A percentile compares a stretch with the other conserved stretches of the same genome.
phyloP scores from a whole-genome alignment of 148 eudicot species.

The Fagopyrum esculentum region DNA sequence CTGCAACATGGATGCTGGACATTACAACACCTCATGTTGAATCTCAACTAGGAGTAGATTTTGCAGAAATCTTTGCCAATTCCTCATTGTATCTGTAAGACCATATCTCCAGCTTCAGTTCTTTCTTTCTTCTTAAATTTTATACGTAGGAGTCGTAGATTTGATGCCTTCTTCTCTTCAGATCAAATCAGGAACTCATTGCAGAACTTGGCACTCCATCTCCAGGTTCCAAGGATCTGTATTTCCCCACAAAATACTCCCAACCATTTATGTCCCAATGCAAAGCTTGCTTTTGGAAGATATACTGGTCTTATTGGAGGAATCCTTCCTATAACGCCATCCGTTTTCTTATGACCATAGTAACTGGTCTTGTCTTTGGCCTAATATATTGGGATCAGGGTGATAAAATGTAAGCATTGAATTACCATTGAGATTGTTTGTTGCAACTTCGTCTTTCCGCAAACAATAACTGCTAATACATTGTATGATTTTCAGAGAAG shows the following conservation, averaged over 20 bases:
- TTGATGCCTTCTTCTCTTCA: conserved; percentile 13
- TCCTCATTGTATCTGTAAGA: conserved; percentile 48
- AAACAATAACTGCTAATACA: neutral
- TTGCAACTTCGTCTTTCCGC: neutral
- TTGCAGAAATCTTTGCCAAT: conserved; percentile 44
- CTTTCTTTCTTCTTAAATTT: neutral
- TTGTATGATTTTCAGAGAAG: conserved; percentile 20
- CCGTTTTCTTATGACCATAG: conserved; percentile 34
- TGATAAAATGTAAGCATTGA: conserved; percentile 37
- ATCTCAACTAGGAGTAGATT: conserved; percentile 39
- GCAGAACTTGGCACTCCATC: conserved; percentile 34
- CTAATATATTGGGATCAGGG: conserved; percentile 50
- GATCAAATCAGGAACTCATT: conserved; percentile 55
- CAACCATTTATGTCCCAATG: conserved; percentile 43
- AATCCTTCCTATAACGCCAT: conserved; percentile 49
- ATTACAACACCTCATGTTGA: conserved; percentile 40
- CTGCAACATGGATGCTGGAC: conserved; percentile 84
- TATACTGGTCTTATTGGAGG: conserved; percentile 68
- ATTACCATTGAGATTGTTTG: neutral
- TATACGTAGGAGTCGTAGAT: neutral
- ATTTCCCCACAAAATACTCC: conserved; percentile 46
- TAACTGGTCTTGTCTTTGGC: conserved; percentile 42
- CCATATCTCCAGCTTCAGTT: neutral
- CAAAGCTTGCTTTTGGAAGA: conserved; percentile 72
- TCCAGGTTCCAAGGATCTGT: conserved; percentile 38